A percentile compares a stretch with the other conserved stretches of the same genome.
phyloP scores from a whole-genome alignment of 345 rosid genomes.

The Noccaea caerulescens region DNA sequence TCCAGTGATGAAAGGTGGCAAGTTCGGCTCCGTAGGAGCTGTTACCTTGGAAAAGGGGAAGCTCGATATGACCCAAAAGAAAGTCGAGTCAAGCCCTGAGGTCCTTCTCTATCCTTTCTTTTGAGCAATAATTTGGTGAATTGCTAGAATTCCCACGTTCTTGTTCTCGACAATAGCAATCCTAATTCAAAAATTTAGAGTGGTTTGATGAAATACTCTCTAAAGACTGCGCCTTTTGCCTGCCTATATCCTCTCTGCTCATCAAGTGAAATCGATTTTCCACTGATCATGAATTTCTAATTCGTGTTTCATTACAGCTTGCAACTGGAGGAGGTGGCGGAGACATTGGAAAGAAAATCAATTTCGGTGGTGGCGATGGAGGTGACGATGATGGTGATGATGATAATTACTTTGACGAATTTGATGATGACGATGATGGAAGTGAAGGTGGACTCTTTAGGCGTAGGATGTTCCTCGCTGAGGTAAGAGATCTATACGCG shows the following conservation, averaged over 20 bases:
- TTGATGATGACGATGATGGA: constrained; percentile 89
- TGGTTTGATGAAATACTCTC: constrained; percentile 11
- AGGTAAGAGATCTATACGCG: constrained; percentile 54
- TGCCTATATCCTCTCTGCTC: constrained; percentile 13
- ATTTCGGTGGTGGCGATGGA: constrained; percentile 93
- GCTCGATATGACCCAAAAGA: constrained; percentile 69
- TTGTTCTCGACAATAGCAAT: not conserved
- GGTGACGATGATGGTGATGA: constrained; percentile 96
- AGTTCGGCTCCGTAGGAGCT: constrained; percentile 69
- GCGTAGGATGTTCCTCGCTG: constrained; percentile 76
- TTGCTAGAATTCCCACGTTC: not conserved
- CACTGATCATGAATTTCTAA: constrained; percentile 27
- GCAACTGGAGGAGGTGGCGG: constrained; percentile 94
- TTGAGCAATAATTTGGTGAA: not conserved
- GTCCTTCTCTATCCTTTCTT: constrained; percentile 44
- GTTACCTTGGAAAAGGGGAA: constrained; percentile 93
- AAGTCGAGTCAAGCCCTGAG: constrained; percentile 72
- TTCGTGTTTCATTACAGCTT: constrained; percentile 57
- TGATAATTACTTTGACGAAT: constrained; percentile 91
- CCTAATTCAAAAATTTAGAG: constrained; percentile 11
- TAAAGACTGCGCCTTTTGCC: constrained; percentile 11
- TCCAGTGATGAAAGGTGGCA: constrained; percentile 77
- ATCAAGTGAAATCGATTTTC: constrained; percentile 10
- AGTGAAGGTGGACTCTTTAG: constrained; percentile 91
- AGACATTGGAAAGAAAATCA: constrained; percentile 83